Conservation (phyloP, 2,329 filamentous ascomycete species). For the Chaetothyriales sp. region DNA sequence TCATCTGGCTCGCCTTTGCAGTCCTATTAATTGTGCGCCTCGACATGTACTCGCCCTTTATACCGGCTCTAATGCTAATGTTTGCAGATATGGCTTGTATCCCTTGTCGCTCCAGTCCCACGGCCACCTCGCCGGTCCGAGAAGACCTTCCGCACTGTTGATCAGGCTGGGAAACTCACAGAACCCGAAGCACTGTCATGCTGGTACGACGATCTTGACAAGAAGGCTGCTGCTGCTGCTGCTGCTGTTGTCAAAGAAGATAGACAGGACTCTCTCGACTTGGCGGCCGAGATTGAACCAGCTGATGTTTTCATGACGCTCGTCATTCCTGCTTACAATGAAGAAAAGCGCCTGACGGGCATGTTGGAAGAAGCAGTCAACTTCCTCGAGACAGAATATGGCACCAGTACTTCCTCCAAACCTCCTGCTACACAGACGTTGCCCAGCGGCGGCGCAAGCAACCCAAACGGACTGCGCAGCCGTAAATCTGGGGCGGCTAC, state of each 20-base stretch:
- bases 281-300: constrained; percentile 45
- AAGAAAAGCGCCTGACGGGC: constrained; percentile 63
- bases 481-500: constrained; percentile 39
- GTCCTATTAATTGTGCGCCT: constrained; percentile 9
- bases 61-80: constrained; percentile 1
- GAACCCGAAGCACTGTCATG: constrained; percentile 51
- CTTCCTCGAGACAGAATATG: constrained; percentile 67
- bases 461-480: not conserved
- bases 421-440: constrained; percentile 9
- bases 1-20: constrained; percentile 14
- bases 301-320: constrained; percentile 77
- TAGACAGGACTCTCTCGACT: constrained; percentile 12
- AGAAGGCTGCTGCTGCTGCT: constrained; percentile 35
- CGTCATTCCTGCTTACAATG: constrained; percentile 91
- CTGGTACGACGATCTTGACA: constrained; percentile 69
- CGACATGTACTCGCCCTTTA: constrained; percentile 2
- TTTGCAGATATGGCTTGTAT: constrained; percentile 50
- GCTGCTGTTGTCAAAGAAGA: constrained; percentile 19
- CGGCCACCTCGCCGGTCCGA: constrained; percentile 60
- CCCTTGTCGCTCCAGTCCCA: constrained; percentile 65
- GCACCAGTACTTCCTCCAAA: constrained; percentile 26
- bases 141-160: constrained; percentile 68
- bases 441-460: not conserved
- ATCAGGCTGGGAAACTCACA: constrained; percentile 45
- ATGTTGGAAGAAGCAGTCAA: constrained; percentile 84